These are phyloP conservation scores for Neurospora sp. DNA, from an alignment of 495 filamentous ascomycete species.

Conservation along the genomic window DNA sequence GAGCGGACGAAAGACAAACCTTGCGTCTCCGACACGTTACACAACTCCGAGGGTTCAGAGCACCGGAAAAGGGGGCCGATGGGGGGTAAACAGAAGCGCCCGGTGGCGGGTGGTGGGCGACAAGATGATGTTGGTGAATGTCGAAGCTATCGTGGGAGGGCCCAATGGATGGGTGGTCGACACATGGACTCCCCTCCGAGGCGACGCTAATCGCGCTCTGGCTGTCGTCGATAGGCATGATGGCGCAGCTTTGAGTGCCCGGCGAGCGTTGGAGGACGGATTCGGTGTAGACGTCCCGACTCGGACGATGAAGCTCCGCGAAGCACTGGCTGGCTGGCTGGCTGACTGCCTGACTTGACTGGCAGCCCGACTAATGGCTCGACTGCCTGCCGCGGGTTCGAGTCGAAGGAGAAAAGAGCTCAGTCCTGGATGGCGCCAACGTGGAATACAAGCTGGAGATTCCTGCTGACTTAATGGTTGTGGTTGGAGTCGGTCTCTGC, in stretches of 20 bases:
- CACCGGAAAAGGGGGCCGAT: conserved; percentile 25
- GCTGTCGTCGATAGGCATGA: conserved; percentile 9
- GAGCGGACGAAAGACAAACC: conserved; percentile 30
- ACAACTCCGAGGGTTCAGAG: conserved; percentile 62
- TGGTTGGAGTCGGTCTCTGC: neutral
- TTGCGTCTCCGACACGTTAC: conserved; percentile 77
- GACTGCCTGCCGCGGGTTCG: neutral
- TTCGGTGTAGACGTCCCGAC: neutral
- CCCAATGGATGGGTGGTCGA: conserved; percentile 6
- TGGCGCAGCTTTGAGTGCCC: neutral
- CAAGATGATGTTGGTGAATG: conserved; percentile 57
- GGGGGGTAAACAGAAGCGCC: conserved; percentile 44
- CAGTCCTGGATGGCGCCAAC: neutral
- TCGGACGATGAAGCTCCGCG: neutral
- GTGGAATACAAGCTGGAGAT: neutral
- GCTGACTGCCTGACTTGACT: neutral
- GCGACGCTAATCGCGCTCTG: neutral
- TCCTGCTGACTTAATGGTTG: neutral
- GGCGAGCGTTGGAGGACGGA: neutral
- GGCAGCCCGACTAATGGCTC: neutral
- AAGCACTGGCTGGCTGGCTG: neutral
- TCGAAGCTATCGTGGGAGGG: conserved; percentile 20
- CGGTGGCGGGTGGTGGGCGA: conserved; percentile 56
- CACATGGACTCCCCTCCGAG: conserved; percentile 8
- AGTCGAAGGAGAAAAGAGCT: neutral